Base-by-base conservation (phyloP, 1,139 yeast species). In the Tardiomyces blankii region DNA sequence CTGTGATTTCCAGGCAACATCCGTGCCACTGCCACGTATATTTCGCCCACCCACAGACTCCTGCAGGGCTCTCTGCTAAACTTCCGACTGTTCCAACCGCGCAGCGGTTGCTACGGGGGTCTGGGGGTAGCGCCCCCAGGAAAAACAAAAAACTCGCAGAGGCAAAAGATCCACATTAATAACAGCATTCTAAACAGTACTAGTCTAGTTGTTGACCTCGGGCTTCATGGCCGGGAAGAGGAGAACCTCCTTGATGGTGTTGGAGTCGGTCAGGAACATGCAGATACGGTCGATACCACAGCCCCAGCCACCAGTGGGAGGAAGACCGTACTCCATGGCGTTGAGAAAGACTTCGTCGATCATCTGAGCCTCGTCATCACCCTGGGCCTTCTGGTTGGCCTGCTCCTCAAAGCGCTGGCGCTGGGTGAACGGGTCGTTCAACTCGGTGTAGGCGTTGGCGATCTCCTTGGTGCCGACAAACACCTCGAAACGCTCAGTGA, bases 281-380 rank as follows among this genome's bases (percentile, higher is more conserved):
- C 96, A 91, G 62, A 91, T 68, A 75, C 98, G 86, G 71, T 91
- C 98, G 59, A 91, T 88, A 78, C 98, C 98, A 73, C 95, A 84
- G 61, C 98, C 98, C 97, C 97, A 91, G 59, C 98, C 98, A 67
- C 94, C 98, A 60, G 98, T 91, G 61, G 98, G 98, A 51, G 98
- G 98, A 62, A 91, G 77, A 68, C 98, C 98, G 69, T 87, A 91
- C 73, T 91, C 98, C 64, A 91, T 78, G 54, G 98, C 96, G 62
- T 89, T 86, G 74, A 95, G 84, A 88, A 91, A 91, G 52, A 87
- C 82, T 72, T 91, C 98, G 66, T 91, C 98, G 54, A 91, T 77
- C 69, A 88, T 67, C 73, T 91, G 98, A 49, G 96, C 98, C 73
- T 91, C 98, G 62, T 91, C 98, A 64, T 91, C 98, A 75, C 98